These are phyloP conservation scores for Coniochaeta prunicola DNA, from an alignment of 2,329 filamentous ascomycete genomes.

Conservation along the genomic window DNA sequence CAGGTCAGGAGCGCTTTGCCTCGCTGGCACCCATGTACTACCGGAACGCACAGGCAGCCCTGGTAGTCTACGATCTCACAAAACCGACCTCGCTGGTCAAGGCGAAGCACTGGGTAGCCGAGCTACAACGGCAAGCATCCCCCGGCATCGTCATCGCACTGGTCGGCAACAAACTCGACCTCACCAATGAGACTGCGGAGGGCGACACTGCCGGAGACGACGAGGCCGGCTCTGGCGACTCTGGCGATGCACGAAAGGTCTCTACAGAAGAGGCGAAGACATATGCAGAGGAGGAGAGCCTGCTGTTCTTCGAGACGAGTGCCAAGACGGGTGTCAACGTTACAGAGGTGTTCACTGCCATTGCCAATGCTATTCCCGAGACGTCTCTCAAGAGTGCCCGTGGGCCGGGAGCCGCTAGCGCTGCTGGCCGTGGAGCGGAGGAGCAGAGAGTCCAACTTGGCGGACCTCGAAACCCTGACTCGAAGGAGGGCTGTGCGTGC, in stretches of 20 bases:
- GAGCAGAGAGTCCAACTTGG: conserved; percentile 78
- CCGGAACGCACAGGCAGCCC: conserved; percentile 93
- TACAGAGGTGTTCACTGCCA: conserved; percentile 92
- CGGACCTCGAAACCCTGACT: conserved; percentile 62
- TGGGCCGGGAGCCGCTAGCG: conserved; percentile 55
- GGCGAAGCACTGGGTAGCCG: conserved; percentile 97
- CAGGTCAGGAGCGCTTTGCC: conserved; percentile 94
- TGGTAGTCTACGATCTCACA: conserved; percentile 97
- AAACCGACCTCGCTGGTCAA: conserved; percentile 93
- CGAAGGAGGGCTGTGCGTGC: conserved; percentile 89
- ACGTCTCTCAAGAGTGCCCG: conserved; percentile 86
- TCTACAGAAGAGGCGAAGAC: conserved; percentile 83
- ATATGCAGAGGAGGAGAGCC: conserved; percentile 89
- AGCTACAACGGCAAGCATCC: conserved; percentile 91
- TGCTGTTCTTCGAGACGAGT: conserved; percentile 96
- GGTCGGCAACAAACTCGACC: conserved; percentile 93
- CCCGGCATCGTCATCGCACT: conserved; percentile 95
- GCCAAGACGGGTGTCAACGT: conserved; percentile 96
- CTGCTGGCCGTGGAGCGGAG: conserved; percentile 52
- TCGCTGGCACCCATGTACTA: conserved; percentile 99
- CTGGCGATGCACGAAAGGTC: conserved; percentile 76
- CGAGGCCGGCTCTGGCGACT: conserved; percentile 45
- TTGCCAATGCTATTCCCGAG: conserved; percentile 96
- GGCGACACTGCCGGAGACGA: conserved; percentile 39
- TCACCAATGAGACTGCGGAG: conserved; percentile 56